Evolutionary conservation across 495 filamentous ascomycete genomes (phyloP).

Genomic region (Penicillium diatomitis): DNA sequence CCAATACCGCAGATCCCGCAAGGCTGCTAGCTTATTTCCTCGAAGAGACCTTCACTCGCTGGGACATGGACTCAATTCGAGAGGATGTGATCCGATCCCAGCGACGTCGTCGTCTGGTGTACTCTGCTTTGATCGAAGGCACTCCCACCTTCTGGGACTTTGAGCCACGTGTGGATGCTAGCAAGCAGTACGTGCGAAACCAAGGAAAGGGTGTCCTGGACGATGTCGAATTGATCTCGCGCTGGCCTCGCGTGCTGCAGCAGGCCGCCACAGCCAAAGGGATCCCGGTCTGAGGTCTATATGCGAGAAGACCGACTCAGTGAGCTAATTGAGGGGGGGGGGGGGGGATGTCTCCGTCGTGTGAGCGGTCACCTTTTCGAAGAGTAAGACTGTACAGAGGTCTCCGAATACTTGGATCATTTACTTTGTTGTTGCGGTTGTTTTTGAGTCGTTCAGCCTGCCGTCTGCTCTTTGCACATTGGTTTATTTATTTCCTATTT

Average conservation of each 20-base stretch:
- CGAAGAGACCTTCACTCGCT: conserved; percentile 54
- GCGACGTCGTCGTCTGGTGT: conserved; percentile 61
- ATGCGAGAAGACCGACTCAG: no score
- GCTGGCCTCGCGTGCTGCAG: conserved; percentile 38
- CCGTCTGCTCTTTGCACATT: no score
- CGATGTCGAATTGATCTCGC: conserved; percentile 37
- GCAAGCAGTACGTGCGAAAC: conserved; percentile 54
- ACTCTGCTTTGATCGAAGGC: conserved; percentile 64
- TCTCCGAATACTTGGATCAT: no score
- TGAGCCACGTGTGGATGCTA: conserved; percentile 61
- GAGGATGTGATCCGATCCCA: conserved; percentile 60
- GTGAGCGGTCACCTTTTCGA: no score
- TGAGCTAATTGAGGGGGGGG: no score
- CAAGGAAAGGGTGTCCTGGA: conserved; percentile 38
- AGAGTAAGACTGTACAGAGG: no score
- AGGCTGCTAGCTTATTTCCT: conserved; percentile 49
- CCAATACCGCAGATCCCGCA: conserved; percentile 34
- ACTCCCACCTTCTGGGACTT: conserved; percentile 67
- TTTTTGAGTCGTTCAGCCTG: no score
- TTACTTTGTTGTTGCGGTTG: no score
- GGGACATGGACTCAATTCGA: conserved; percentile 67
- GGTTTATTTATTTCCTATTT: no score
- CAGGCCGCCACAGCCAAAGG: conserved; percentile 28
- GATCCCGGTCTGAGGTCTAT: background rate
- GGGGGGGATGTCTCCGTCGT: no score